These are phyloP conservation scores for Globisporangium heterothallicum DNA, from an alignment of 352 stramenopile genomes.

Conservation along the genomic window DNA sequence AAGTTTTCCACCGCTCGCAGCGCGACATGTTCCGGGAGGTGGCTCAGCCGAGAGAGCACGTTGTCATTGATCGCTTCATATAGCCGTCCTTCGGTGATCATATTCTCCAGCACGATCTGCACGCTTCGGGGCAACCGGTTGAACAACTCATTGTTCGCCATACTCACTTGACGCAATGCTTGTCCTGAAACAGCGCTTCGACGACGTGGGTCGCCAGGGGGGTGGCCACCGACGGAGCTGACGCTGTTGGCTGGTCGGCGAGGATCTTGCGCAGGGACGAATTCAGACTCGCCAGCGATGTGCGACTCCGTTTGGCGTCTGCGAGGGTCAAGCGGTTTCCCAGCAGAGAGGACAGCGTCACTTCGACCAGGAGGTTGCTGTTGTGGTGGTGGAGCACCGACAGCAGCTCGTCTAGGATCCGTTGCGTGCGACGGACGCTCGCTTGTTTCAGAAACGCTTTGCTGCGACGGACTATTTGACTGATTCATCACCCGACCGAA, in stretches of 20 bases:
- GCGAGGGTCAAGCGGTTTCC: slow-evolving; percentile 28
- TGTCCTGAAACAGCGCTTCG: too few relatives aligned
- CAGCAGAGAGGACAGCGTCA: slow-evolving; percentile 6
- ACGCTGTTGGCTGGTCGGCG: neutral
- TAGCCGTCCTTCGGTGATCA: slow-evolving; percentile 47
- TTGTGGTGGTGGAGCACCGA: neutral
- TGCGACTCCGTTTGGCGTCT: slow-evolving; percentile 18
- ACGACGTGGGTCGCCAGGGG: slow-evolving; percentile 2
- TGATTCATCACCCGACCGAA: too few relatives aligned
- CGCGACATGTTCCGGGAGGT: slow-evolving; percentile 60
- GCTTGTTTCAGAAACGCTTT: neutral
- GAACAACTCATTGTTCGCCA: slow-evolving; percentile 46
- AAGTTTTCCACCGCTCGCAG: slow-evolving; percentile 73
- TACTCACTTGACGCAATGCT: too few relatives aligned
- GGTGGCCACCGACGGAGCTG: neutral
- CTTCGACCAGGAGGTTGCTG: neutral
- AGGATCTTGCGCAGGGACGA: neutral
- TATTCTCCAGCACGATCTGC: slow-evolving; percentile 41
- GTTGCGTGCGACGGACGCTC: slow-evolving; percentile 2
- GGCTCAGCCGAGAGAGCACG: slow-evolving; percentile 58
- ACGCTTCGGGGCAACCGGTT: slow-evolving; percentile 45
- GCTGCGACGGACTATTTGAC: too few relatives aligned
- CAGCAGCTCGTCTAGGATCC: slow-evolving; percentile 16
- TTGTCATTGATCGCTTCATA: slow-evolving; percentile 72
- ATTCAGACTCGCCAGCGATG: slow-evolving; percentile 5